Evolutionary conservation across 306 rosid species (phyloP).

Genomic region (peach (Prunus persica)): Prunus_persica_NCBIv2 NC_034016.1:296001-296500

Average conservation of each 20-base stretch:
- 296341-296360: neutral
- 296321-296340: conserved; percentile 27
- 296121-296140: neutral
- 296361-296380: neutral
- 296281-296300: neutral
- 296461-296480: too few relatives aligned
- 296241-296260: conserved; percentile 38
- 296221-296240: conserved; percentile 39
- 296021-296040: neutral
- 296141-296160: conserved; percentile 20
- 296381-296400: too few relatives aligned
- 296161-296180: conserved; percentile 53
- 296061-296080: too few relatives aligned
- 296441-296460: too few relatives aligned
- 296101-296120: neutral
- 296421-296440: too few relatives aligned
- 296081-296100: neutral
- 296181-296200: conserved; percentile 81
- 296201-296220: conserved; percentile 46
- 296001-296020: neutral
- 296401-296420: too few relatives aligned
- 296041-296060: neutral
- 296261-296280: conserved; percentile 8
- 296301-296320: conserved; percentile 25
- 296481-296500: too few relatives aligned